Evolutionary conservation across 2,329 filamentous ascomycete species (phyloP), one percentile per base, ranked within the genome.

Genomic region (Didymosphaeria variabile): DNA sequence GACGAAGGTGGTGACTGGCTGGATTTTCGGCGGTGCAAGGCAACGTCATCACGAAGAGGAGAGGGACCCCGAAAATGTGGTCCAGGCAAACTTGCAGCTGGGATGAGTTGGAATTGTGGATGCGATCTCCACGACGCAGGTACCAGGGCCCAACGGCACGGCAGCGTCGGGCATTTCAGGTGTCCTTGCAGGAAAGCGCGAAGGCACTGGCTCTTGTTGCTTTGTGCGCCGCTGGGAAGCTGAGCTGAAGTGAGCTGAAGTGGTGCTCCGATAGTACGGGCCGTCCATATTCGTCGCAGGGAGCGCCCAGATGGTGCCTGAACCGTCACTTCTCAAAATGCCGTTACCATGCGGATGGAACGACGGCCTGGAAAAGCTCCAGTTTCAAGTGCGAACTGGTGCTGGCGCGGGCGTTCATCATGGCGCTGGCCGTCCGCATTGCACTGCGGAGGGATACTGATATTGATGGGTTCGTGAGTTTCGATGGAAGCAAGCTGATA

Each of bases 141-240:
- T 44, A 50, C 23, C 19, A 21, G 23, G 40, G 31, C 51, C 49
- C 50, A 42, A 53, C 13, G 42, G 42, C 13, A 15, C 21, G 29
- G 42, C 40, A 36, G 13, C 23, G 29, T 55, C 53, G 40, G 53
- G 29, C 34, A 34, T 45, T 46, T 10, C 45, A 42, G 36, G 32
- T 42, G 55, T 50, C 31, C 45, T 45, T 50, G 44, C 45, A 57
- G 45, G 54, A 55, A n/a, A 36, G 52, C 31, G 49, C 49, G 49
- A 55, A 32, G 38, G 52, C 52, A 55, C 23, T 55, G 52, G 38
- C 52, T 32, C 2, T 55, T 12, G n/a, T 55, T 56, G 42, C 42
- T 49, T 36, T 26, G 54, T 56, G 29, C 54, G n/a, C 29, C 32
- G 26, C 29, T 17, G 29, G 23, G n/a, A 19, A 46, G 26, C 23